Evolutionary conservation across 768 basidiomycete species (phyloP), one percentile per base, ranked within the genome.

Genomic region (Naematelia aurantialba): DNA sequence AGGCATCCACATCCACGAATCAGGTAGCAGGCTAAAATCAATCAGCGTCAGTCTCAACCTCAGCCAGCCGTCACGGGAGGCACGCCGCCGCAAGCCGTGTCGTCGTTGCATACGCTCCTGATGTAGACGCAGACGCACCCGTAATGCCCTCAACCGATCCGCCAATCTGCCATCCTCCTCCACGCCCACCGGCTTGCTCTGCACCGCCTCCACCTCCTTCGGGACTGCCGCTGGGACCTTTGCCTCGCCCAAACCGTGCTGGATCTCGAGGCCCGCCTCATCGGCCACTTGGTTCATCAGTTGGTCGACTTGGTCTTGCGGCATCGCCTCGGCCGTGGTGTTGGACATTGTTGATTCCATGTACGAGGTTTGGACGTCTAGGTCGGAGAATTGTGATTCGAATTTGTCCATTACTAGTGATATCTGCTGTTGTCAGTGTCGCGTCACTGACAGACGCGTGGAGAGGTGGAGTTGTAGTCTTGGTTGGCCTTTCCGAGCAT

Each of bases 331-430:
- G 19, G 93, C 96, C 1, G 91, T 94, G 22, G 93, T 91, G 55
- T 88, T 84, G 10, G 86, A 85, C 88, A 99, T 97, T 39, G 92
- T 87, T 59, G 91, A 89, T 73, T 98, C 96, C 91, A 99, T 94
- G 79, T 94, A 93, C 4, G 87, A 88, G 17, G 96, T 94, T 77
- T 98, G 94, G 5, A 99, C 96, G 74, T 98, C 96, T 19, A 99
- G 84, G 76, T 98, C 96, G 34, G 90, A 82, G 79, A 98, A 98
- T 67, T 98, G 94, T 4, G 86, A 65, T 77, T 99, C 96, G 78
- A 99, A 99, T 79, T 92, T 98, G 81, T 98, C 96, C 96, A 99
- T 98, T 30, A 99, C 91, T 55, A 90, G 78, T 12, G 96, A 94
- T 72, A 99, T 98, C 94, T 97, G 74, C 11, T 47, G 10, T 45